A percentile compares a stretch with the other conserved stretches of the same genome.
Conservation (phyloP, 2,329 filamentous ascomycete genomes). For the Exophiala lecanii-corni region DNA sequence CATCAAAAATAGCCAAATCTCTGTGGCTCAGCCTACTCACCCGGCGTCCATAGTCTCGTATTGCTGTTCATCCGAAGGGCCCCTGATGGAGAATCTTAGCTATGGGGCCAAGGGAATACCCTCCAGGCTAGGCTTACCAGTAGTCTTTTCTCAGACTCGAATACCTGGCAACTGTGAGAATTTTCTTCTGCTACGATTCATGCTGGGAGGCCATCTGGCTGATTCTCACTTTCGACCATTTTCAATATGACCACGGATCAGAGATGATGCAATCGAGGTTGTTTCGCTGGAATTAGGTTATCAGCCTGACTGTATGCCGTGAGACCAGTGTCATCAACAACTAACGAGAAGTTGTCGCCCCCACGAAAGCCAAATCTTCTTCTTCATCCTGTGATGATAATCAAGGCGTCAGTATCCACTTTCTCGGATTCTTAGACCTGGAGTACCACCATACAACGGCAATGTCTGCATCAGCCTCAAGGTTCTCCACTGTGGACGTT, state of each 20-base stretch:
- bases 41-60: slow-evolving; percentile 28
- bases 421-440: background rate
- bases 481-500: background rate
- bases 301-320: background rate
- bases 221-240: slow-evolving; percentile 27
- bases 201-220: background rate
- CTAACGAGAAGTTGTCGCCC: slow-evolving; percentile 12
- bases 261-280: slow-evolving; percentile 27
- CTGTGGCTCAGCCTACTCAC: background rate
- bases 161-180: slow-evolving; percentile 17
- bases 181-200: background rate
- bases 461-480: background rate
- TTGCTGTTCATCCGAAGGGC: slow-evolving; percentile 20
- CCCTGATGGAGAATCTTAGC: slow-evolving; percentile 7
- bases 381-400: slow-evolving; percentile 5
- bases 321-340: no score
- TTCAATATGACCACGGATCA: slow-evolving; percentile 26
- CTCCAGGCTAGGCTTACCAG: slow-evolving; percentile 15
- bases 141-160: slow-evolving; percentile 21
- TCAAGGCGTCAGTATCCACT: background rate
- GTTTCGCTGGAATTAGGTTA: slow-evolving; percentile 21
- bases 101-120: background rate
- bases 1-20: background rate
- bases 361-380: slow-evolving; percentile 11
- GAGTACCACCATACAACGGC: background rate